These are phyloP conservation scores for Camelina hispida DNA, from an alignment of 345 rosid species.

Conservation along the genomic window DNA sequence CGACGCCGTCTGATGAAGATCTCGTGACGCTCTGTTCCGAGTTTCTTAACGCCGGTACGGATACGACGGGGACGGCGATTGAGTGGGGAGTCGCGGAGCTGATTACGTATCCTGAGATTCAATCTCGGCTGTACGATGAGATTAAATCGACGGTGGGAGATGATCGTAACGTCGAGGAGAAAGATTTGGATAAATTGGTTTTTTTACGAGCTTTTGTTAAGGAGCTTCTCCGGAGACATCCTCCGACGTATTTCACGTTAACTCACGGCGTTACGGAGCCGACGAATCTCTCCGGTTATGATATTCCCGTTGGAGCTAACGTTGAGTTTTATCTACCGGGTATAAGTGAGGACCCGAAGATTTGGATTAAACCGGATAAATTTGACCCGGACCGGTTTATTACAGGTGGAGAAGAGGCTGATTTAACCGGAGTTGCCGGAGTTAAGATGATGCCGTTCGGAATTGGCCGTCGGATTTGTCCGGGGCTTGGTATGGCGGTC, in stretches of 20 bases:
- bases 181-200: too few relatives aligned
- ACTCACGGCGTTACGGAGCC: too few relatives aligned
- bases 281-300: too few relatives aligned
- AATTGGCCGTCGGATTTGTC: conserved; percentile 83
- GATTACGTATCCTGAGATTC: conserved; percentile 61
- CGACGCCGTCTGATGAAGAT: conserved; percentile 60
- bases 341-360: conserved; percentile 59
- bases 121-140: conserved; percentile 57
- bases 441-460: conserved; percentile 75
- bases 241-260: too few relatives aligned
- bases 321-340: conserved; percentile 64
- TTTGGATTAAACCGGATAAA: conserved; percentile 60
- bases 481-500: conserved; percentile 75
- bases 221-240: too few relatives aligned
- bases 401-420: conserved; percentile 63
- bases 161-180: too few relatives aligned
- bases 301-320: too few relatives aligned
- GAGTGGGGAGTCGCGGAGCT: conserved; percentile 89
- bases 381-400: conserved; percentile 71
- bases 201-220: too few relatives aligned
- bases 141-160: too few relatives aligned
- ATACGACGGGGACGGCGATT: conserved; percentile 73
- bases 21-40: conserved; percentile 83
- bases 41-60: conserved; percentile 82
- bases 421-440: conserved; percentile 63